Evolutionary conservation across 768 basidiomycete genomes (phyloP).

Genomic region (Auriculariales sp.): DNA sequence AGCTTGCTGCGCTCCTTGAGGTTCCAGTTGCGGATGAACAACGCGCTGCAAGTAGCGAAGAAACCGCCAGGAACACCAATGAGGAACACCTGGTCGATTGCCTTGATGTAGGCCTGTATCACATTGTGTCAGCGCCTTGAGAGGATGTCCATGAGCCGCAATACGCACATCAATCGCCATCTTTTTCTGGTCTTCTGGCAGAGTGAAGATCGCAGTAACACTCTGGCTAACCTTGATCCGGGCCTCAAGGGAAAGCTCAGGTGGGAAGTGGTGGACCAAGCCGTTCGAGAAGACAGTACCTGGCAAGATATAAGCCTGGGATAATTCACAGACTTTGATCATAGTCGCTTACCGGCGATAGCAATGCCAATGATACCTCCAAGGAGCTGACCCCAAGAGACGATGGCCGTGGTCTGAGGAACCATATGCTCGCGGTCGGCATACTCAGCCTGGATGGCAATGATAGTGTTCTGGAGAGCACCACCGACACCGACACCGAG

Average conservation of each 20-base stretch:
- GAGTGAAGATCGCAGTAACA: slow-evolving; percentile 15
- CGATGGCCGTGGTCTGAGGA: slow-evolving; percentile 19
- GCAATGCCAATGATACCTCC: slow-evolving; percentile 15
- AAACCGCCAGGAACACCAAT: slow-evolving; percentile 18
- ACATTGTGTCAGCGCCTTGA: not conserved
- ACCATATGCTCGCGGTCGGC: slow-evolving; percentile 16
- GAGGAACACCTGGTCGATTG: slow-evolving; percentile 15
- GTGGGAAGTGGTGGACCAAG: slow-evolving; percentile 15
- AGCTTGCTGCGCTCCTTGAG: slow-evolving; percentile 12
- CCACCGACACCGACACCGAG: slow-evolving; percentile 21
- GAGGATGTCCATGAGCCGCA: too few species aligned
- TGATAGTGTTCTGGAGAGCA: slow-evolving; percentile 16
- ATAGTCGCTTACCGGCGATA: slow-evolving; percentile 6
- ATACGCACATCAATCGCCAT: slow-evolving; percentile 2
- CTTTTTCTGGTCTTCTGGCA: slow-evolving; percentile 9
- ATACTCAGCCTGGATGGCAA: slow-evolving; percentile 24
- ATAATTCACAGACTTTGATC: not conserved
- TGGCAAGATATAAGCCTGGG: slow-evolving; percentile 1
- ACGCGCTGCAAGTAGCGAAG: slow-evolving; percentile 12
- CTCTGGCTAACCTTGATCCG: slow-evolving; percentile 12
- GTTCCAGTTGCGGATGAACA: slow-evolving; percentile 18
- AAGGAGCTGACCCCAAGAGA: slow-evolving; percentile 17
- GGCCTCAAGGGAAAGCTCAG: slow-evolving; percentile 9
- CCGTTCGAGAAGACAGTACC: slow-evolving; percentile 13
- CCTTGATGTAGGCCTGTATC: slow-evolving; percentile 9